phyloP scores from a whole-genome alignment of 352 stramenopile genomes.

The Phytophthora capsici region DNA sequence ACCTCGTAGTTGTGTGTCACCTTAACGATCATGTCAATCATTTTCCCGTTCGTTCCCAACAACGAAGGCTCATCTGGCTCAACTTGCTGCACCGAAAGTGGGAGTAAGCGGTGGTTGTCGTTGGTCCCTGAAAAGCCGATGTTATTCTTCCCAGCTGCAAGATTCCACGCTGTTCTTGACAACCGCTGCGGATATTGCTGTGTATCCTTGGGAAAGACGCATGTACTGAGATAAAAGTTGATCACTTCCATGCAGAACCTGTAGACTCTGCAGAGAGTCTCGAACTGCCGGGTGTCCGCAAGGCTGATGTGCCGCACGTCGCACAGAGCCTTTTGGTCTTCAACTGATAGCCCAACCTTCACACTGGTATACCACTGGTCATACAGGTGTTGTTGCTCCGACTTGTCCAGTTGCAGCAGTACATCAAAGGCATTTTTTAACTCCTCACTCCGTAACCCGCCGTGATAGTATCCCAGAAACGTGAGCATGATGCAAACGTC shows the following conservation, averaged over 20 bases:
- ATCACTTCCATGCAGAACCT: slow-evolving; percentile 72
- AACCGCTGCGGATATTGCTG: slow-evolving; percentile 81
- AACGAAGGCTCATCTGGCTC: slow-evolving; percentile 63
- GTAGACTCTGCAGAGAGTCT: slow-evolving; percentile 56
- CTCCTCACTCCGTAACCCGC: slow-evolving; percentile 61
- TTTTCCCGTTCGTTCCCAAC: slow-evolving; percentile 83
- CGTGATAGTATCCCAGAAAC: slow-evolving; percentile 86
- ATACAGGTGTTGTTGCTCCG: slow-evolving; percentile 72
- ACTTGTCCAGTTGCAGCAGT: slow-evolving; percentile 68
- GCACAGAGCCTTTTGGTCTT: slow-evolving; percentile 42
- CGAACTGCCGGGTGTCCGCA: slow-evolving; percentile 69
- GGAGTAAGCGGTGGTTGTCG: slow-evolving; percentile 85
- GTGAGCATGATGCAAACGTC: slow-evolving; percentile 87
- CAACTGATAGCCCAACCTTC: slow-evolving; percentile 1
- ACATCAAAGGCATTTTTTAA: slow-evolving; percentile 56
- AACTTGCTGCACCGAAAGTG: slow-evolving; percentile 65
- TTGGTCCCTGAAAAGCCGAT: slow-evolving; percentile 92
- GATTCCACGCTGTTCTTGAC: slow-evolving; percentile 81
- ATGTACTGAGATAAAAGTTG: slow-evolving; percentile 88
- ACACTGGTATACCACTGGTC: slow-evolving; percentile 68
- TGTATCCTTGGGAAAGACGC: slow-evolving; percentile 86
- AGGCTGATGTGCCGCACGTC: slow-evolving; percentile 81
- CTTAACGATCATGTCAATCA: slow-evolving; percentile 79
- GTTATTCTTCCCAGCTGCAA: slow-evolving; percentile 61
- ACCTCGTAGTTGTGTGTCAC: slow-evolving; percentile 46